Evolutionary conservation across 2,329 filamentous ascomycete genomes (phyloP).

Genomic region (Pestalotiopsis sp.): DNA sequence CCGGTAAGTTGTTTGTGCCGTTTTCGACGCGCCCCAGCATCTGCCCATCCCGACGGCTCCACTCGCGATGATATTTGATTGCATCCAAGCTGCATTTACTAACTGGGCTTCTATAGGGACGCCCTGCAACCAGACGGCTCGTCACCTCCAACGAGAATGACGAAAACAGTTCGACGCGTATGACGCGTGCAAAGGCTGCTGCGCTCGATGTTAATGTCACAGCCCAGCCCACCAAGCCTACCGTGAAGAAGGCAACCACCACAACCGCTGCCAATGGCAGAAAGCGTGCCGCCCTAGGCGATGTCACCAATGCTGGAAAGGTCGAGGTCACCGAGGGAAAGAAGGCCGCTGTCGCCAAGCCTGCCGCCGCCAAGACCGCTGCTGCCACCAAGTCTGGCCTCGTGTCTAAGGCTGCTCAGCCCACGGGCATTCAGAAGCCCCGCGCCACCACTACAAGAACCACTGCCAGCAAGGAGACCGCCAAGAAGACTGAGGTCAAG

Average conservation of each 20-base stretch:
- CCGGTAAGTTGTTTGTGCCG: conserved; percentile 10
- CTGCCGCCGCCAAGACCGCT: conserved; percentile 62
- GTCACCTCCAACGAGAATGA: conserved; percentile 94
- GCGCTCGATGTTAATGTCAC: conserved; percentile 66
- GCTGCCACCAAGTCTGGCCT: conserved; percentile 63
- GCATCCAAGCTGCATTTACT: conserved; percentile 3
- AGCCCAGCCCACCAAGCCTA: conserved; percentile 57
- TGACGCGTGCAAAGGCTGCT: conserved; percentile 91
- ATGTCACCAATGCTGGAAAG: conserved; percentile 95
- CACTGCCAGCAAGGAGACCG: conserved; percentile 64
- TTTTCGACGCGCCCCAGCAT: not conserved
- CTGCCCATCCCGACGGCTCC: not conserved
- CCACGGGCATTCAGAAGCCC: conserved; percentile 79
- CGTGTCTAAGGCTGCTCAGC: conserved; percentile 77
- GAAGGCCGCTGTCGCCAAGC: conserved; percentile 65
- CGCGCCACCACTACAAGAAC: conserved; percentile 61
- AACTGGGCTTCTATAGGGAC: conserved; percentile 46
- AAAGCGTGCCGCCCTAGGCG: conserved; percentile 83
- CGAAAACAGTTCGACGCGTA: conserved; percentile 75
- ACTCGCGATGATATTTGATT: not conserved
- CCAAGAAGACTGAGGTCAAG: conserved; percentile 68
- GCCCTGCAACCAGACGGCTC: conserved; percentile 66
- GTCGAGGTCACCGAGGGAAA: conserved; percentile 70
- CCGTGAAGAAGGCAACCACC: conserved; percentile 65
- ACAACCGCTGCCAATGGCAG: conserved; percentile 50